These are phyloP conservation scores for Suhomyces sp. DNA, from an alignment of 805 yeast species.

Conservation along the genomic window DNA sequence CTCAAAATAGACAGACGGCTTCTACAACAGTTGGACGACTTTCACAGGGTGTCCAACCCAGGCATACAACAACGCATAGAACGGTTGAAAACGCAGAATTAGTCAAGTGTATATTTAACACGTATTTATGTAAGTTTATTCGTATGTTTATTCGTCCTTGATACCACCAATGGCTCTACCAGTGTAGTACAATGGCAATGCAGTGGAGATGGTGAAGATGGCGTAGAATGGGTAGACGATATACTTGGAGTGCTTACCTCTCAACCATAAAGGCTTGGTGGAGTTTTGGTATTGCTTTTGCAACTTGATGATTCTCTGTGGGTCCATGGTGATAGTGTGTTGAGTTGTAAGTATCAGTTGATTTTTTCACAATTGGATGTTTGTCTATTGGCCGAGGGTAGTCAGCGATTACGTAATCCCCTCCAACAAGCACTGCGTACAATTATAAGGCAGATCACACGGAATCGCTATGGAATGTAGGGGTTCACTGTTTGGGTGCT, in stretches of 20 bases:
- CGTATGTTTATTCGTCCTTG: constrained; percentile 39
- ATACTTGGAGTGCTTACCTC: constrained; percentile 53
- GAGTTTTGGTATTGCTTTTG: constrained; percentile 45
- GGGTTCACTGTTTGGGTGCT: no score
- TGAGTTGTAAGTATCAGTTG: constrained; percentile 7
- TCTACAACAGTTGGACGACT: constrained; percentile 1
- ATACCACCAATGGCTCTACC: constrained; percentile 72
- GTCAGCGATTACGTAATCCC: neutral
- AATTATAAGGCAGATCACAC: no score
- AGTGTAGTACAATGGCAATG: constrained; percentile 62
- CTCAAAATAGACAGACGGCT: constrained; percentile 1
- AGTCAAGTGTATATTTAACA: neutral
- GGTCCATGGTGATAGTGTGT: constrained; percentile 31
- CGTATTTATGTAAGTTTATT: neutral
- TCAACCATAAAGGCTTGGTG: constrained; percentile 43
- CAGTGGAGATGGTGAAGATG: constrained; percentile 63
- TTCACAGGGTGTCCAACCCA: neutral
- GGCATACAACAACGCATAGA: neutral
- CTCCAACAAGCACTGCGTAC: no score
- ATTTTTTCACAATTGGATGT: constrained; percentile 9
- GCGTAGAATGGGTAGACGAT: constrained; percentile 78
- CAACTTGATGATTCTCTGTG: constrained; percentile 46
- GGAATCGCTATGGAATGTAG: no score
- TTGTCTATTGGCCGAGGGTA: constrained; percentile 9
- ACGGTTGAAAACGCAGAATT: neutral